A percentile compares a stretch with the other conserved stretches of the same genome.
Evolutionary conservation across 768 basidiomycete genomes (phyloP).

Genomic region (Nidularia pulvinata): DNA sequence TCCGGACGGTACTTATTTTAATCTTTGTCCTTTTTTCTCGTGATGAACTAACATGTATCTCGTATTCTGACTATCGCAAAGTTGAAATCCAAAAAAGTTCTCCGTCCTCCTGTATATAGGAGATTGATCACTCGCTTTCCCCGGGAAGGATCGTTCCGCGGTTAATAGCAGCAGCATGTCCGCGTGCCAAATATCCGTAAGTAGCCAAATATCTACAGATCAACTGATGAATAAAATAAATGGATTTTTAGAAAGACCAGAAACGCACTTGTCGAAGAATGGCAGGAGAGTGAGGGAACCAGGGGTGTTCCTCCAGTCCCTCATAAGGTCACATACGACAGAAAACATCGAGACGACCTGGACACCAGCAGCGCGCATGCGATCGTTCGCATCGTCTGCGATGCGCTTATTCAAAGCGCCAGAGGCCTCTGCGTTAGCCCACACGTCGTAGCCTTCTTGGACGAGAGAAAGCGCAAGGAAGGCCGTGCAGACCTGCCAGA

Average conservation of each 20-base stretch:
- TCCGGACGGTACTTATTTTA: too few species aligned
- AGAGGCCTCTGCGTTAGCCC: constrained; percentile 44
- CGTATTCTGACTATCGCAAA: too few species aligned
- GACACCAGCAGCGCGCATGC: constrained; percentile 47
- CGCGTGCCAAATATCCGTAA: constrained; percentile 2
- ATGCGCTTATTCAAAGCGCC: constrained; percentile 37
- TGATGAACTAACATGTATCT: too few species aligned
- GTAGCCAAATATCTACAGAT: background rate
- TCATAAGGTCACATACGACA: constrained; percentile 42
- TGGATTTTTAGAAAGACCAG: background rate
- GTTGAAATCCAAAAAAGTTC: too few species aligned
- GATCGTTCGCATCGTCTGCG: constrained; percentile 42
- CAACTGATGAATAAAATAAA: background rate
- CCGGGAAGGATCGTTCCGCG: constrained; percentile 1
- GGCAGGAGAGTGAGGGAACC: constrained; percentile 38
- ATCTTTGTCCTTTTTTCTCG: too few species aligned
- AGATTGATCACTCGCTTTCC: background rate
- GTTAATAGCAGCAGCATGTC: constrained; percentile 4
- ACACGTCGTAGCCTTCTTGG: constrained; percentile 46
- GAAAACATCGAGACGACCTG: constrained; percentile 44
- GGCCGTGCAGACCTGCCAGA: constrained; percentile 40
- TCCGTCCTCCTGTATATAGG: too few species aligned
- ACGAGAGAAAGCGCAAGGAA: constrained; percentile 46
- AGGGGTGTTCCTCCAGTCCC: constrained; percentile 51
- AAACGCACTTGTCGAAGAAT: constrained; percentile 40